Percentiles rank a stretch among this genome's conserved stretches.
These are phyloP conservation scores for Seminavis robusta DNA, from an alignment of 108 stramenopile species.

Conservation along the genomic window DNA sequence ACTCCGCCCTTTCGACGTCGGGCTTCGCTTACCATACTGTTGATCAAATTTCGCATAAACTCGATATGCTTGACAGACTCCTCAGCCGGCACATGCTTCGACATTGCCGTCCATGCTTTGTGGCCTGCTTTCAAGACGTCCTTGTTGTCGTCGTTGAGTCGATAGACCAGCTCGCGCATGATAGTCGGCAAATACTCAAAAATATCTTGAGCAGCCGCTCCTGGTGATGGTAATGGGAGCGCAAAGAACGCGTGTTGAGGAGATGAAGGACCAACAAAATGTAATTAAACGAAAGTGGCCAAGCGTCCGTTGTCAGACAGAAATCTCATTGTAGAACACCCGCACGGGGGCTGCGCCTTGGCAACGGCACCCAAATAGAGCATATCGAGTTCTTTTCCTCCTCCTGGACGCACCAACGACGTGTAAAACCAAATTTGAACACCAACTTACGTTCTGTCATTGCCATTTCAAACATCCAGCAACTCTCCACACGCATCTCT, in stretches of 20 bases:
- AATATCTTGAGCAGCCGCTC: constrained; percentile 83
- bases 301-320: constrained; percentile 43
- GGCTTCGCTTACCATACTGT: constrained; percentile 89
- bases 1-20: constrained; percentile 82
- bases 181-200: constrained; percentile 83
- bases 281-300: constrained; percentile 5
- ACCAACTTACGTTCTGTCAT: constrained; percentile 76
- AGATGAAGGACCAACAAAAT: constrained; percentile 8
- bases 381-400: constrained; percentile 11
- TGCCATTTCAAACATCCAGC: constrained; percentile 72
- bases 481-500: constrained; percentile 64
- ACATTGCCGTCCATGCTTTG: constrained; percentile 69
- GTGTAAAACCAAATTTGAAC: background rate
- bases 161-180: constrained; percentile 85
- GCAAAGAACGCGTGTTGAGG: background rate
- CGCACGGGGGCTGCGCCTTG: constrained; percentile 19
- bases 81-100: constrained; percentile 82
- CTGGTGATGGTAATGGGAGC: too few relatives aligned
- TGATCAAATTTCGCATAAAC: constrained; percentile 86
- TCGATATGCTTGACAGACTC: constrained; percentile 89
- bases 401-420: constrained; percentile 23
- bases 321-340: constrained; percentile 72
- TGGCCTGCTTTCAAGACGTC: constrained; percentile 64
- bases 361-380: constrained; percentile 7
- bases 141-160: constrained; percentile 85